These are phyloP conservation scores for Phialophora verrucosa DNA, from an alignment of 2,329 filamentous ascomycete species.

Conservation along the genomic window DNA sequence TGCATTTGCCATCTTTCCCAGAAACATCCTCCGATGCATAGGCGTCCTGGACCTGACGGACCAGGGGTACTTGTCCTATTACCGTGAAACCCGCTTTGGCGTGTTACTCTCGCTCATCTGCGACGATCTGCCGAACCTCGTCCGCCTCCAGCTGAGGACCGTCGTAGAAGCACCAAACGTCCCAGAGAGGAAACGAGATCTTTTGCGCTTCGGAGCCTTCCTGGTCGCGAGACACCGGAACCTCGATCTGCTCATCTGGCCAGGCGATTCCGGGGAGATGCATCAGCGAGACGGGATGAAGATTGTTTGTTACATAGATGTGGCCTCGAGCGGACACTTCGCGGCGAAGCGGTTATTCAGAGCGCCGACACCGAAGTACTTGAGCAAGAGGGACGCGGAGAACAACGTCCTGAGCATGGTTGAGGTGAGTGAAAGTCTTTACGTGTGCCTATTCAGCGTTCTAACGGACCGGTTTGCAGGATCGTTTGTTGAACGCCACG, in stretches of 20 bases:
- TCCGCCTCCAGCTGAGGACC: neutral
- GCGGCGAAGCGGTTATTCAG: neutral
- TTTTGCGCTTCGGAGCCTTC: constrained; percentile 6
- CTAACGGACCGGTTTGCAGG: neutral
- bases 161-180: neutral
- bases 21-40: neutral
- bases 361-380: neutral
- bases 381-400: neutral
- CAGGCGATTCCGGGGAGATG: neutral
- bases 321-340: constrained; percentile 1
- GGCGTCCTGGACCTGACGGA: neutral
- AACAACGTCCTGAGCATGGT: neutral
- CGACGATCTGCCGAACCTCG: neutral
- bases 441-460: neutral
- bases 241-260: neutral
- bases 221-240: neutral
- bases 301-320: neutral
- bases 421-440: neutral
- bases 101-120: neutral
- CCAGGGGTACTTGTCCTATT: neutral
- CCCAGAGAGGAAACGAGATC: neutral
- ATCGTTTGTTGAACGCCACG: constrained; percentile 1
- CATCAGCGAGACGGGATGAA: neutral
- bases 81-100: neutral
- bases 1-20: neutral